Evolutionary conservation across 208 protist genomes (phyloP), one percentile per base, ranked within the genome.

Genomic region (Crithidia bombi): DNA sequence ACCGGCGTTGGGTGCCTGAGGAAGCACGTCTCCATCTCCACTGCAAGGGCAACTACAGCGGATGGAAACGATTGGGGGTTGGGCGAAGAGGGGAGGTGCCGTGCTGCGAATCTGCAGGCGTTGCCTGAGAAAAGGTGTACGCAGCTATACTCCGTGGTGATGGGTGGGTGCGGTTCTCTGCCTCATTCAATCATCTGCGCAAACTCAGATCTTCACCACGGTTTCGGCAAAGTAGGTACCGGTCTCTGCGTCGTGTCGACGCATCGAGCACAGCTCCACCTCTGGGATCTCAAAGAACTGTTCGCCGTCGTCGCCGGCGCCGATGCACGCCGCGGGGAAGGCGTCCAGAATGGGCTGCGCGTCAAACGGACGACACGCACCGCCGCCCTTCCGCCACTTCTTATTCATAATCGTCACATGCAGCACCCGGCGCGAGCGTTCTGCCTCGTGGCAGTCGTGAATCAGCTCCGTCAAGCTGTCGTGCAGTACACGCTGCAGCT

Each of bases 391-490:
- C 51, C 79, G 63, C 88, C 91, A 96, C 65, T 93, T 93, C 36
- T 78, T 89, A 56, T 93, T 93, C 64, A 96, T 73, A 17, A 96
- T 59, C 23, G 91, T 96, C 69, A 90, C 79, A 69, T 96, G 91
- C 58, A 92, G 43, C 23, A 81, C 33, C 44, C 78, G 79, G 6
- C 51, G 50, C 17, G 56, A 69, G 28, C 72, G 72, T 39, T 79
- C 76, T 21, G 63, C 73, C 50, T 76, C 84, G 36, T 51, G 47
- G 26, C 67, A 65, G 69, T 88, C 65, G 44, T 66, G n/a, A 23
- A 86, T 86, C 33, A 92, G 49, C 69, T 92, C 89, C 30, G 63
- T 47, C 43, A 91, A 86, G 66, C 73, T 83, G 21, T 76, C 58
- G 54, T 83, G 76, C 19, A 92, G 65, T 10, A 85, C 19, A 5